Evolutionary conservation across 169 alveolate species (phyloP), one percentile per base, ranked within the genome.

Genomic region (Plasmodium cynomolgi): DNA sequence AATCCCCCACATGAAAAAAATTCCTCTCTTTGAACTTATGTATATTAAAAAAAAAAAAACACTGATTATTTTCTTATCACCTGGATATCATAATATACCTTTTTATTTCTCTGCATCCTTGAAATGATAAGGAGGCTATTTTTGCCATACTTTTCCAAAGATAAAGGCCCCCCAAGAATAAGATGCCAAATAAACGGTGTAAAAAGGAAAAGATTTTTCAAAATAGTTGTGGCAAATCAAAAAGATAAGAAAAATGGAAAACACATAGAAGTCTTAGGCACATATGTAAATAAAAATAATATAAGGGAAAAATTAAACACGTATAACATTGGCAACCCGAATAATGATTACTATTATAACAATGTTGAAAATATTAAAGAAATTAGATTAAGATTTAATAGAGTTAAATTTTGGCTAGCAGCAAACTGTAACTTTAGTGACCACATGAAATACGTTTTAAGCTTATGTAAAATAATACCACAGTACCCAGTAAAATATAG

Each of bases 211-310:
- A 58, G 97, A 23, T 97, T 97, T 91, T 95, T 84, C 92, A 96
- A 96, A 95, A 77, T 97, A 77, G 98, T 97, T 7, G 98, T 97
- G 26, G 98, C 98, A 15, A 97, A 97, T 68, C 98, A 97, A 83
- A 88, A 98, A 72, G 98, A 97, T 85, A 98, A 98, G 34, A 94
- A 98, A 73, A 97, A 97, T 85, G 98, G 98, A 39, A 97, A 97
- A 91, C 98, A 97, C 88, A 97, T 97, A 97, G 98, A 97, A 85
- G 98, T 96, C 26, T 93, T 96, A 29, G 98, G 97, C 26, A 94
- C 97, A 71, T 84, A 95, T 37, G 97, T 95, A 74, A 92, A 96
- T 71, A 80, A 92, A 47, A 97, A 97, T 68, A 72, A 93, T 54
- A 94, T 93, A 73, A 96, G 94, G 23, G 93, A 85, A 75, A 85